These are phyloP conservation scores for Rhodamnia rubescens DNA, from an alignment of 345 rosid species.

Conservation along the genomic window DNA sequence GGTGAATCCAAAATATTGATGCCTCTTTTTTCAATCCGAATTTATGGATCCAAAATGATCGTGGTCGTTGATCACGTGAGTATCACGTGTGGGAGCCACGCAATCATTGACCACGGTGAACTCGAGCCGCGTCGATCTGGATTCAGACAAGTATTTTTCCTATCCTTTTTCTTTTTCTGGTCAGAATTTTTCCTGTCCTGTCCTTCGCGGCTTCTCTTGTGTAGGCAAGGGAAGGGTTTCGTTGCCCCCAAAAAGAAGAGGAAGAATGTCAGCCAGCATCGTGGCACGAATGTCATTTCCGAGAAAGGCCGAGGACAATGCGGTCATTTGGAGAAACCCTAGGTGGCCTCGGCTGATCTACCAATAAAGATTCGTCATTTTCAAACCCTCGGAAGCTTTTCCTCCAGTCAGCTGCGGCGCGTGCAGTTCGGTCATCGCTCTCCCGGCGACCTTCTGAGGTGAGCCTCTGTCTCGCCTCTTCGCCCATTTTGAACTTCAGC, in stretches of 20 bases:
- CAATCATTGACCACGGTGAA: not conserved
- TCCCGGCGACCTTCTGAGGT: not conserved
- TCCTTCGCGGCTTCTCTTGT: not conserved
- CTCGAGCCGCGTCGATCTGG: not conserved
- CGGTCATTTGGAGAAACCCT: not conserved
- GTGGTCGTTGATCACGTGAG: not conserved
- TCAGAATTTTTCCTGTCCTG: not conserved
- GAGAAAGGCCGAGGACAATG: not conserved
- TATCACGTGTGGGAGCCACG: too few relatives aligned
- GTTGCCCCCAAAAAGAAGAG: not conserved
- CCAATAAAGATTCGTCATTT: not conserved
- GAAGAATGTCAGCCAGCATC: not conserved
- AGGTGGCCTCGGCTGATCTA: not conserved
- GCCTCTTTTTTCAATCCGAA: not conserved
- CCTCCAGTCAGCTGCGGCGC: not conserved
- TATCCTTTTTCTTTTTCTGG: not conserved
- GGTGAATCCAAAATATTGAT: not conserved
- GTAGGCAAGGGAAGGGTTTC: not conserved
- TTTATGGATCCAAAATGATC: not conserved
- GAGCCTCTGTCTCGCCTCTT: not conserved
- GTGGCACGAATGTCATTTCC: not conserved
- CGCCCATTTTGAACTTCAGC: not conserved
- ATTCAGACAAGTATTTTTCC: not conserved
- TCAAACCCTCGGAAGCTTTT: not conserved
- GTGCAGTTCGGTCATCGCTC: not conserved